Percentiles rank a stretch among this genome's conserved stretches.
Conservation (phyloP, 192 early-diverging fungal species). For the Backusella mclennaniae region DNA sequence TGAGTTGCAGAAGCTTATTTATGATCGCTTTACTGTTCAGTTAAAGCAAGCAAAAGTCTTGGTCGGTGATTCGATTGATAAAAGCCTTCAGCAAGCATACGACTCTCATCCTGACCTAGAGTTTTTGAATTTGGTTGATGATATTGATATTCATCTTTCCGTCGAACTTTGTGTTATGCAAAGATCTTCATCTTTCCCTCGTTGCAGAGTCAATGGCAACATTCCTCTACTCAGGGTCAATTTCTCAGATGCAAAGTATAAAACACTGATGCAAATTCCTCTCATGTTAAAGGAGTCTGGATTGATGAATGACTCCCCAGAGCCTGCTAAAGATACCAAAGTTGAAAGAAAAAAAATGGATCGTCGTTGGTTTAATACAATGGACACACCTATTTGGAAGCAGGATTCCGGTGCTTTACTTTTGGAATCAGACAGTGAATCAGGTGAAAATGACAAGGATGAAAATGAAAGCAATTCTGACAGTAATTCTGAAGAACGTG, state of each 20-base stretch:
- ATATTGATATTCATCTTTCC: conserved; percentile 64
- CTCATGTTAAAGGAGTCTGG: conserved; percentile 59
- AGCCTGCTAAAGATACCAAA: background rate
- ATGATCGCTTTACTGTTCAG: conserved; percentile 76
- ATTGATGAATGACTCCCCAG: conserved; percentile 12
- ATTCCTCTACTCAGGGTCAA: conserved; percentile 73
- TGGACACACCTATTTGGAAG: conserved; percentile 18
- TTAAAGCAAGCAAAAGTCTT: conserved; percentile 69
- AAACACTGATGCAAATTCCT: conserved; percentile 69
- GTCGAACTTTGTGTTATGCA: conserved; percentile 74
- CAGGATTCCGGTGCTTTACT: conserved; percentile 21
- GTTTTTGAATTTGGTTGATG: conserved; percentile 77
- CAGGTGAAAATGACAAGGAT: conserved; percentile 29
- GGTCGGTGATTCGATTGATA: conserved; percentile 49
- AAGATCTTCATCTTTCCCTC: conserved; percentile 58
- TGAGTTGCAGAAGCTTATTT: conserved; percentile 67
- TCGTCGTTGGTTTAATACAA: background rate
- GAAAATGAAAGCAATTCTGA: conserved; percentile 34
- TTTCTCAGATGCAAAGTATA: conserved; percentile 83
- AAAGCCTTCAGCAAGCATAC: conserved; percentile 13
- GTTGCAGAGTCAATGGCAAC: conserved; percentile 63
- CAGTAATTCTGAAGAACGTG: conserved; percentile 51
- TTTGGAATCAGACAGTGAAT: conserved; percentile 32
- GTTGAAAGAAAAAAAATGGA: conserved; percentile 1
- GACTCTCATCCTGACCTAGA: conserved; percentile 40